Percentiles rank a stretch among this genome's conserved stretches.
Conservation (phyloP, 2,329 filamentous ascomycete species). For the Chaetoscypha palmicola region DNA sequence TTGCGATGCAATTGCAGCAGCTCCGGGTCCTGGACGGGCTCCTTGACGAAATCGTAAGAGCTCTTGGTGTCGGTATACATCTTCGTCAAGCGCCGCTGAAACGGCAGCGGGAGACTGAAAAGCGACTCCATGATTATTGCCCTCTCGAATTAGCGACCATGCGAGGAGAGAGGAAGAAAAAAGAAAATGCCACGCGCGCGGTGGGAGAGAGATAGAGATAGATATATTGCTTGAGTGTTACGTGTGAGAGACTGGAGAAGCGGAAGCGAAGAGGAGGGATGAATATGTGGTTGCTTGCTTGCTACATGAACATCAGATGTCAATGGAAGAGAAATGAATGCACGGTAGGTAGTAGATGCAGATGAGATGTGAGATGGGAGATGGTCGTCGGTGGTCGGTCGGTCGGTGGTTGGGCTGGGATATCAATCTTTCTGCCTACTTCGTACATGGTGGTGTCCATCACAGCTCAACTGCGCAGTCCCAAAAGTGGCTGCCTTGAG, state of each 20-base stretch:
- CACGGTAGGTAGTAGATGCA: neutral
- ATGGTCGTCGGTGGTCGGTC: too few relatives aligned
- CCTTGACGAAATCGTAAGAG: conserved; percentile 65
- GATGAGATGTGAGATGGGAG: neutral
- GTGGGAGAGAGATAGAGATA: too few relatives aligned
- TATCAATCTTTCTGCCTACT: conserved; percentile 7
- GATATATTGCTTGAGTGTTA: too few relatives aligned
- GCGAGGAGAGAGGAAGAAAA: too few relatives aligned
- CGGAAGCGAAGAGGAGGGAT: too few relatives aligned
- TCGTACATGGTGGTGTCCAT: conserved; percentile 2
- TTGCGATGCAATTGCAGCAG: conserved; percentile 67
- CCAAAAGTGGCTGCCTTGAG: conserved; percentile 24
- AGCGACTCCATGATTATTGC: conserved; percentile 29
- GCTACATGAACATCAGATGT: too few relatives aligned
- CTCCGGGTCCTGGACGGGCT: conserved; percentile 59
- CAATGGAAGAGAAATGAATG: too few relatives aligned
- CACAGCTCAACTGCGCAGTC: conserved; percentile 1
- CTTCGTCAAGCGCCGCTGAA: conserved; percentile 58
- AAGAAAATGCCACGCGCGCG: too few relatives aligned
- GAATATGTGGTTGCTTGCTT: too few relatives aligned
- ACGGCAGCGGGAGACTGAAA: conserved; percentile 32
- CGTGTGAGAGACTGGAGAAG: too few relatives aligned
- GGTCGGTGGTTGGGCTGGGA: too few relatives aligned
- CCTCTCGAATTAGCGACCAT: too few relatives aligned
- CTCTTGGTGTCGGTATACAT: conserved; percentile 78